A percentile compares a stretch with the other conserved stretches of the same genome.
phyloP scores from a whole-genome alignment of 116 monocot species.

The Zostera marina region DNA sequence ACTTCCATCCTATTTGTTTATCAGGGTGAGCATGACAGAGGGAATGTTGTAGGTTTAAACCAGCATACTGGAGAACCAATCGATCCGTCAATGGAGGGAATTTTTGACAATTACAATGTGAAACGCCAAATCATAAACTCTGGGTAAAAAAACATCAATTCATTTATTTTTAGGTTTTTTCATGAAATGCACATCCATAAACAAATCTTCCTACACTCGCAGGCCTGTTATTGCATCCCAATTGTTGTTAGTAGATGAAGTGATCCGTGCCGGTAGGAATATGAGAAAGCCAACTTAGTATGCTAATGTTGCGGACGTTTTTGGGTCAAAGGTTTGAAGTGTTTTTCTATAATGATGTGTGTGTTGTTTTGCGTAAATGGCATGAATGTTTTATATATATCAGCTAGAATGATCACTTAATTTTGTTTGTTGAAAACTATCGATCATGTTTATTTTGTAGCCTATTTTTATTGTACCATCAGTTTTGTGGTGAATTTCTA shows the following conservation, averaged over 20 bases:
- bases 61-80: constrained; percentile 75
- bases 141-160: constrained; percentile 25
- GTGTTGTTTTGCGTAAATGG: background rate
- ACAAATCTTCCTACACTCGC: constrained; percentile 8
- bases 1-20: background rate
- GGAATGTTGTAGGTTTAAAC: constrained; percentile 74
- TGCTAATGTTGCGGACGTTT: background rate
- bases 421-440: too few species aligned
- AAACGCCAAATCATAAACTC: constrained; percentile 94
- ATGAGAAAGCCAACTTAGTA: constrained; percentile 80
- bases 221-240: constrained; percentile 96
- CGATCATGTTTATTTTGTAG: too few species aligned
- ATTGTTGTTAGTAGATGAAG: constrained; percentile 89
- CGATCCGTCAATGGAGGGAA: constrained; percentile 91
- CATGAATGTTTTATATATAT: too few species aligned
- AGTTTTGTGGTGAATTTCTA: too few species aligned
- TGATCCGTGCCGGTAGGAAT: constrained; percentile 91
- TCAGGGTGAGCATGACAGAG: constrained; percentile 85
- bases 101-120: constrained; percentile 90
- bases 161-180: background rate
- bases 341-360: too few species aligned
- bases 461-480: too few species aligned
- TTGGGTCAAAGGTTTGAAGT: too few species aligned
- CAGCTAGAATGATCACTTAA: background rate
- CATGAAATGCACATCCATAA: background rate